Base-by-base conservation (phyloP, 2,329 filamentous ascomycete species). In the Aspergillus tamarii region DNA sequence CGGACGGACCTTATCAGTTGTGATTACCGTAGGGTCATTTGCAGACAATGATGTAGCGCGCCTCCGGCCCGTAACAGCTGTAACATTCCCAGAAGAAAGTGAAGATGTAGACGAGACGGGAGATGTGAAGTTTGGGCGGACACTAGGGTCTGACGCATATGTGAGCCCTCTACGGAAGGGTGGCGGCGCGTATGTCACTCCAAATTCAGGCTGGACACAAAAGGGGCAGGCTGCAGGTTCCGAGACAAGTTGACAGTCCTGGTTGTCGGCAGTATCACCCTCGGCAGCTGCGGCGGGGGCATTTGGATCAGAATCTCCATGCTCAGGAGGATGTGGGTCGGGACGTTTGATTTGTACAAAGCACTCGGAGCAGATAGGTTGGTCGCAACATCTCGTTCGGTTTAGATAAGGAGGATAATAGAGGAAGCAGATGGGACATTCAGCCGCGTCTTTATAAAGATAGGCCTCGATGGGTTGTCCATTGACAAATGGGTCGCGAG, bases 331-430 rank as follows among this genome's bases (percentile, higher is more conserved):
- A 76, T 97, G 92, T 11, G 93, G 94, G 68, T 99, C 94, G 4
- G 93, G 89, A 48, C 95, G 88, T 77, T 97, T 98, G 76, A 99
- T 99, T 77, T 99, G 95, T 4, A 99, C 95, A 73, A 99, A 99
- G 77, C 95, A 99, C 80, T 99, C 95, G 48, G 94, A 98, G 80
- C 95, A 99, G 66, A 99, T 98, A 7, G 91, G 85, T 76, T 99
- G 95, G 72, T 97, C 93, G 77, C 95, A 99, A 76, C 95, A 99
- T 69, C 95, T 86, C 0, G 95, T 99, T 68, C 89, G 91, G 80
- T 99, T 99, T 34, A 99, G 84, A 74, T 96, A 96, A 4, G 93
- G 93, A 0, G 95, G 95, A 70, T 98, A 99, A 71, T 93, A 96
- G 59, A 98, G 84, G 76, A 98, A 97, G 82, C 95, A 99, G 66